Base-by-base conservation (phyloP, 2,329 filamentous ascomycete species). In the Rachicladosporium sp. region DNA sequence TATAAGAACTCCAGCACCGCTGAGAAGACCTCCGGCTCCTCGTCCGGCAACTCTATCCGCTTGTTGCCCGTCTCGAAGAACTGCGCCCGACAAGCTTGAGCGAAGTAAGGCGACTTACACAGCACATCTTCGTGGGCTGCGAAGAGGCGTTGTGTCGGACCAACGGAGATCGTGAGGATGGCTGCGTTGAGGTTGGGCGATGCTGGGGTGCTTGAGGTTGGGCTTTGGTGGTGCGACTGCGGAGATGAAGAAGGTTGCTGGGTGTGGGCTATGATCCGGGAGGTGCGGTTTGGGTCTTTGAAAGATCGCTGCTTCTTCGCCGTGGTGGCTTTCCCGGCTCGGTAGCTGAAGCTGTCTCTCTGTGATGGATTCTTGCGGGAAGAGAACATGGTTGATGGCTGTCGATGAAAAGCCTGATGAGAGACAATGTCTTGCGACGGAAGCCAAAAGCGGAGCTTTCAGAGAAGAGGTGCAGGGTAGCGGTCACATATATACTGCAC, bases 41-140 rank as follows among this genome's bases (percentile, higher is more conserved):
- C 88, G 44, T 89, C 78, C 1, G 85, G 81, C 2, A 94, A 74
- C 37, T 80, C 73, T 57, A 94, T 81, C 40, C 80, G 78, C 64
- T 85, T 87, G 35, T 34, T 37, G 56, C 68, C 70, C 41, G 68
- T 54, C 43, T 73, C 73, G 63, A 76, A 72, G 67, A 74, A 81
- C 54, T 80, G 75, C 46, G 69, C 70, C 41, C 72, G 70, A 47
- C 79, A 74, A 33, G 72, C 69, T 36, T 74, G 65, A 44, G 76
- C 69, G 64, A 95, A 93, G 71, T 80, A 93, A 6, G 85, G 78
- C 8, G 85, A 91, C 40, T 73, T 67, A 57, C 71, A 74, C 43
- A 95, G 77, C 45, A 93, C 74, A 50, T 91, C 82, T 67, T 93
- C 84, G 60, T 94, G 88, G 5, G 86, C 86, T 30, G 88, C 88